phyloP scores from a whole-genome alignment of 345 rosid species.

The Pugionium dolabratum region DNA sequence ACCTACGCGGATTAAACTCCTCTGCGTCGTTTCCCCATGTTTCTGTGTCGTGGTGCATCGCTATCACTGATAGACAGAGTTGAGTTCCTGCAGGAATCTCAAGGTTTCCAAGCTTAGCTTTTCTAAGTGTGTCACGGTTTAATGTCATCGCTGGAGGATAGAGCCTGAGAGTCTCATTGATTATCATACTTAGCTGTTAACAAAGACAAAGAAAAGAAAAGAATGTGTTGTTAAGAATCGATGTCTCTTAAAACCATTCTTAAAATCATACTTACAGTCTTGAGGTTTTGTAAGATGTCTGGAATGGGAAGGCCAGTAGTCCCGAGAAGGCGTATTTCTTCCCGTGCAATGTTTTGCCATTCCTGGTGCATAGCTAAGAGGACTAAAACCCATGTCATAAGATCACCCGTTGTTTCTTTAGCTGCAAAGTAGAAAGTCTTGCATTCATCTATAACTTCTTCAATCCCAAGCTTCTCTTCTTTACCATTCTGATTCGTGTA shows the following conservation, averaged over 20 bases:
- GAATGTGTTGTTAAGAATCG: not conserved
- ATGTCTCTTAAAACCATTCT: not conserved
- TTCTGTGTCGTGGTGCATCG: conserved; percentile 59
- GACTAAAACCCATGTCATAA: conserved; percentile 66
- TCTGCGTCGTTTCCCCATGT: conserved; percentile 75
- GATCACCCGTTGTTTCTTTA: conserved; percentile 74
- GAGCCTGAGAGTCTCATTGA: conserved; percentile 72
- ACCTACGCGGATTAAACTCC: conserved; percentile 67
- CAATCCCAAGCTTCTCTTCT: conserved; percentile 61
- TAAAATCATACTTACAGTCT: conserved; percentile 52
- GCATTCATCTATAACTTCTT: conserved; percentile 83
- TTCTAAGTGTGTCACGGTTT: conserved; percentile 48
- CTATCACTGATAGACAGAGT: conserved; percentile 47
- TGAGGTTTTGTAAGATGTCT: conserved; percentile 56
- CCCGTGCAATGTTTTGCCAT: conserved; percentile 76
- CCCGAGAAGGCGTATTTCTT: conserved; percentile 57
- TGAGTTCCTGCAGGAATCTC: conserved; percentile 67
- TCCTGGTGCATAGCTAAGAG: conserved; percentile 73
- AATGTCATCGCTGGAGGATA: conserved; percentile 67
- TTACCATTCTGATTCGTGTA: conserved; percentile 51
- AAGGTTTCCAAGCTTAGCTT: conserved; percentile 57
- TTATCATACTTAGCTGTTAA: conserved; percentile 60
- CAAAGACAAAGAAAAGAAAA: not conserved
- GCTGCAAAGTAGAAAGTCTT: conserved; percentile 90
- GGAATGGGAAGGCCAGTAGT: conserved; percentile 38